A percentile compares a stretch with the other conserved stretches of the same genome.
Conservation (phyloP, 371 early-diverging fungal species). For the Zopfochytrium polystomum region DNA sequence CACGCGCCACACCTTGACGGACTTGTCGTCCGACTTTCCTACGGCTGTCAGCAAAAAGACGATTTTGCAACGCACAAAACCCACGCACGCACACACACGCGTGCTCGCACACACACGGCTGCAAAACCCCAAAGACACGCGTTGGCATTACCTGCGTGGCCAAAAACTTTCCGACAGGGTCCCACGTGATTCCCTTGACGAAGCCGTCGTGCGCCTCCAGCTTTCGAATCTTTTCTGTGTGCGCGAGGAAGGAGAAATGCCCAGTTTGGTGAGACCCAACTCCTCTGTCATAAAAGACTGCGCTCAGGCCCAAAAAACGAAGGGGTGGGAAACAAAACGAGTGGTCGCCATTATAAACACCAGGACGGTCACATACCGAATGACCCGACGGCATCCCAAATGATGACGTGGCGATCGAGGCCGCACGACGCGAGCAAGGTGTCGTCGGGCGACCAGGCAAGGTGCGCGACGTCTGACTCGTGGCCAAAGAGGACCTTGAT, state of each 20-base stretch:
- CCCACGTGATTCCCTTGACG: constrained; percentile 95
- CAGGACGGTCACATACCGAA: constrained; percentile 56
- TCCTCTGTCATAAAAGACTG: too few species aligned
- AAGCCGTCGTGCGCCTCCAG: constrained; percentile 80
- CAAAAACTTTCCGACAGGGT: constrained; percentile 90
- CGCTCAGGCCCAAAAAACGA: too few species aligned
- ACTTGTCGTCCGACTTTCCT: constrained; percentile 92
- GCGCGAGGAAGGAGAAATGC: constrained; percentile 1
- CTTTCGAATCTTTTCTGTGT: constrained; percentile 35
- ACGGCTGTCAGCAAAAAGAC: neutral
- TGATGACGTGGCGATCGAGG: constrained; percentile 75
- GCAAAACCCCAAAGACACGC: too few species aligned
- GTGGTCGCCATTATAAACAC: neutral
- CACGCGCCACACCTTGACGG: constrained; percentile 81
- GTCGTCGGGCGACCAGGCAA: constrained; percentile 93
- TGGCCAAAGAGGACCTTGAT: constrained; percentile 83
- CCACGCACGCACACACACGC: too few species aligned
- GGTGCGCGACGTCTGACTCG: constrained; percentile 89
- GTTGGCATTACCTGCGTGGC: constrained; percentile 73
- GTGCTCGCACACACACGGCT: too few species aligned
- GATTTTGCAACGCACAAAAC: too few species aligned
- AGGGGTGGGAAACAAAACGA: too few species aligned
- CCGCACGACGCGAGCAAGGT: constrained; percentile 87
- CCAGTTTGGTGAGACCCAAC: too few species aligned
- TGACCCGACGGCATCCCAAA: constrained; percentile 77